Percentiles rank a stretch among this genome's conserved stretches.
These are phyloP conservation scores for Podila epicladia DNA, from an alignment of 192 early-diverging fungal genomes.

Conservation along the genomic window DNA sequence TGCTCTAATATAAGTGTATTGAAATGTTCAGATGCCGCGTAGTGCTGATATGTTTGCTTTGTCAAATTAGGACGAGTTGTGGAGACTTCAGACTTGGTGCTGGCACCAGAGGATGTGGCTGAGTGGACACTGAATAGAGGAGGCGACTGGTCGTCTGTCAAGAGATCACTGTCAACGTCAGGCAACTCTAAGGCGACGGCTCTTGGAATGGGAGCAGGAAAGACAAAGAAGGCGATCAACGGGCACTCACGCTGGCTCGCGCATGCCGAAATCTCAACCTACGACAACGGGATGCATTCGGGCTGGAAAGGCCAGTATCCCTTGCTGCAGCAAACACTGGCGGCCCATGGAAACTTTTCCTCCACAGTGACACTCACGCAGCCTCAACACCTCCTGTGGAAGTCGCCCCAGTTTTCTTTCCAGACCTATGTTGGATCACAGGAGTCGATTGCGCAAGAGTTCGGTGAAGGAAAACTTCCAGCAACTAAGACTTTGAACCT, in stretches of 20 bases:
- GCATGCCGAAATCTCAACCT: constrained; percentile 64
- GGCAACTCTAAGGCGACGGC: constrained; percentile 1
- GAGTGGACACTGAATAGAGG: constrained; percentile 63
- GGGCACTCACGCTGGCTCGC: constrained; percentile 53
- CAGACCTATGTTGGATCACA: constrained; percentile 54
- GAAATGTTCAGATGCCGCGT: neutral
- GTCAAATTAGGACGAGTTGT: constrained; percentile 40
- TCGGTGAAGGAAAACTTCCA: constrained; percentile 52
- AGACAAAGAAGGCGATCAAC: constrained; percentile 8
- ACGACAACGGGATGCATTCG: constrained; percentile 51
- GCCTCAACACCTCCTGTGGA: constrained; percentile 58
- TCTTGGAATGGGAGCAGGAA: neutral
- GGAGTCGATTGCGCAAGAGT: constrained; percentile 31
- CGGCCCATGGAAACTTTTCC: constrained; percentile 17
- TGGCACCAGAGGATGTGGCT: constrained; percentile 65
- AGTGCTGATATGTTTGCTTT: neutral
- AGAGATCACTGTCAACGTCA: constrained; percentile 18
- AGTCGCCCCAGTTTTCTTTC: constrained; percentile 58
- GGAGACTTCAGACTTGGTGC: constrained; percentile 58
- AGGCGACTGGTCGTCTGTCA: constrained; percentile 60
- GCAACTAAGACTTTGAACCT: constrained; percentile 55
- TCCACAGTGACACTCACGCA: constrained; percentile 44
- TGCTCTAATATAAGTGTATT: neutral
- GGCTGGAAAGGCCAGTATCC: constrained; percentile 53
- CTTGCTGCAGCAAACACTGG: constrained; percentile 37